Percentiles rank a stretch among this genome's conserved stretches.
phyloP scores from a whole-genome alignment of 2,329 filamentous ascomycete genomes.

The Beauveria sp. region DNA sequence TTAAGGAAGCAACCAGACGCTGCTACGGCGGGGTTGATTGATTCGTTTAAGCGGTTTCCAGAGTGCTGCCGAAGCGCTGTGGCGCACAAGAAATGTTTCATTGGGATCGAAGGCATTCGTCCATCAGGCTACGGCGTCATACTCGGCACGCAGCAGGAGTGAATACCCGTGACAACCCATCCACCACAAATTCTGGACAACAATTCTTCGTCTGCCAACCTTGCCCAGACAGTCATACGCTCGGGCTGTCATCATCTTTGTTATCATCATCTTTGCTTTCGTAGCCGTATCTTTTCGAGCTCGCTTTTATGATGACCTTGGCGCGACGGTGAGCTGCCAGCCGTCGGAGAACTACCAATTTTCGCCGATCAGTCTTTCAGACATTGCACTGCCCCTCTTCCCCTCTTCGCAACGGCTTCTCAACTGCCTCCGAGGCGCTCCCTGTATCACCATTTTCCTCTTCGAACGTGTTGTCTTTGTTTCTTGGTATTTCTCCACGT shows the following conservation, averaged over 20 bases:
- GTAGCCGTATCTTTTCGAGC: not conserved
- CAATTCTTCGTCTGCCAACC: not conserved
- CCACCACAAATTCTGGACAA: not conserved
- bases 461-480: not conserved
- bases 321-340: not conserved
- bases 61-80: not conserved
- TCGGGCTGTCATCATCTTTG: not conserved
- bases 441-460: not conserved
- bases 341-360: not conserved
- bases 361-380: not conserved
- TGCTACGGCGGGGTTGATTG: not conserved
- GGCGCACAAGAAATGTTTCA: not conserved
- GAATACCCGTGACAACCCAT: not conserved
- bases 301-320: not conserved
- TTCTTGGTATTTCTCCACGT: not conserved
- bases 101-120: no score
- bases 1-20: not conserved
- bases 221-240: not conserved
- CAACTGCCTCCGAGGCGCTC: not conserved
- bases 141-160: not conserved
- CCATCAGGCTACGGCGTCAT: not conserved
- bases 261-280: not conserved
- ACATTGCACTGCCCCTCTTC: not conserved
- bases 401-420: not conserved
- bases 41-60: not conserved